Evolutionary conservation across 2,329 filamentous ascomycete genomes (phyloP), one percentile per base, ranked within the genome.

Genomic region (Sporothrix brasiliensis): DNA sequence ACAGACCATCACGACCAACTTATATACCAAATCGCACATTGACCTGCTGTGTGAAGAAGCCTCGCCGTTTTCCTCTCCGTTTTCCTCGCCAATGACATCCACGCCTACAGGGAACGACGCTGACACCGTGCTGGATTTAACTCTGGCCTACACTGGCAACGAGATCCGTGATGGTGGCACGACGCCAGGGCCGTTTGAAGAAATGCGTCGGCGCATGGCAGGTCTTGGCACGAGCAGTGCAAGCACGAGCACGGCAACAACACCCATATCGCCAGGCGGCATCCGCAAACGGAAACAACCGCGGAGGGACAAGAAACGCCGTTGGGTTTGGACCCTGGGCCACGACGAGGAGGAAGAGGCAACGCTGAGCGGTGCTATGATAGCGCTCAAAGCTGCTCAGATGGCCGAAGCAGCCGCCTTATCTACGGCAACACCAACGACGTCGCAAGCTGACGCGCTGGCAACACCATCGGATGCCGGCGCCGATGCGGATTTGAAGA

Each of bases 271-370:
- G 30, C 61, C 71, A 5, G 80, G 79, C 0, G 83, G 83, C 2
- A 80, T 86, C 63, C 82, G 83, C n/a, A 88, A 87, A 76, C 81
- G 83, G 11, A 87, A 83, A 76, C 79, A 80, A 44, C 82, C 81
- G 76, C 86, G 88, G 73, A 88, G 81, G 76, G 88, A 89, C 74
- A 89, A 88, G 82, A 88, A 86, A 78, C 81, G 87, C 14, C 84
- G 84, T 56, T 90, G 88, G 88, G 85, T 88, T 49, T 90, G 88
- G 88, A 90, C 88, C 1, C 89, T 90, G 58, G 86, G 84, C 2
- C 83, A 84, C 71, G 85, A 86, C 0, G 83, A 82, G 1, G 79
- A 83, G 9, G 79, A 81, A 16, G 80, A 82, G 63, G 79, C 81
- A 69, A 79, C 81, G 44, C 77, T 83, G 4, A 81, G 74, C 69